These are phyloP conservation scores for Populus euphratica DNA, from an alignment of 345 rosid genomes.

Conservation along the genomic window DNA sequence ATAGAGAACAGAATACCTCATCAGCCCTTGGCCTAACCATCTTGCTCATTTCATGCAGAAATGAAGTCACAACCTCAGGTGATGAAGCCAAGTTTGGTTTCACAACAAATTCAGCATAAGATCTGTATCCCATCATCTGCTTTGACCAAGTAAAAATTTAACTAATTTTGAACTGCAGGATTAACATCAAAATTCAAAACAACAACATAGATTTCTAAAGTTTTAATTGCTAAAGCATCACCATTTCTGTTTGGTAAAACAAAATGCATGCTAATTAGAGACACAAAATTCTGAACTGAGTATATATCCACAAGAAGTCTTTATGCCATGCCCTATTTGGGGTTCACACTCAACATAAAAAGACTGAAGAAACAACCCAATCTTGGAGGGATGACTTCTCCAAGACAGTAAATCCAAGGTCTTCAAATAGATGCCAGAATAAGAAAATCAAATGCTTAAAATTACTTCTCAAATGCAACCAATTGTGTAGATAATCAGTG, in stretches of 20 bases:
- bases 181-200: too few species aligned
- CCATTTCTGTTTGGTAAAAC: too few species aligned
- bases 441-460: neutral
- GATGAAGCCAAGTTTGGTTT: conserved; percentile 78
- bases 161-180: neutral
- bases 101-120: conserved; percentile 68
- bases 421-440: neutral
- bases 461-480: neutral
- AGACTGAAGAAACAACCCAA: too few species aligned
- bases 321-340: too few species aligned
- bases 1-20: conserved; percentile 43
- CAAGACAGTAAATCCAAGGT: neutral
- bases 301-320: too few species aligned
- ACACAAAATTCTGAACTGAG: too few species aligned
- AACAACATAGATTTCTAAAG: too few species aligned
- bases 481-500: neutral
- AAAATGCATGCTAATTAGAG: too few species aligned
- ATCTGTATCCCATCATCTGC: conserved; percentile 73
- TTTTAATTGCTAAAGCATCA: too few species aligned
- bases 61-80: conserved; percentile 67
- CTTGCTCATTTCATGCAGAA: conserved; percentile 76
- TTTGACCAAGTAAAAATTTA: conserved; percentile 5
- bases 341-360: too few species aligned
- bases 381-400: too few species aligned
- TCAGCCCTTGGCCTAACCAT: conserved; percentile 72